Base-by-base conservation (phyloP, 306 rosid genomes). In the Abrus pulchellus region DNA sequence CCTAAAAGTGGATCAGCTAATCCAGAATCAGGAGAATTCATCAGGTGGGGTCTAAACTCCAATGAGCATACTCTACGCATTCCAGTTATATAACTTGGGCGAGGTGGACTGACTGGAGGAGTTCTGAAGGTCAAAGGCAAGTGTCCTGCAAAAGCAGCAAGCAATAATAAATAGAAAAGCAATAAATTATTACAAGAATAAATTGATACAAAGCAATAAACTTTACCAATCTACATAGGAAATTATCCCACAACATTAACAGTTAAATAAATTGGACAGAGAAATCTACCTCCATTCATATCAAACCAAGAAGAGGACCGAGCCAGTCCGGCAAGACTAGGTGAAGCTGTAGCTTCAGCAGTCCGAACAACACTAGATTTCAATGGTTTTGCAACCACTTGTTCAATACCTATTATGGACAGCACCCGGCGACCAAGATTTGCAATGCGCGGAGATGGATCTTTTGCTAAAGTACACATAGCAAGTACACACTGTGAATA, bases 61-160 rank as follows among this genome's bases (percentile, higher is more conserved):
- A 93, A 86, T 0, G 98, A 96, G 83, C 85, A 92, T 55, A 96
- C 99, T 85, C 99, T 93, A 29, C 99, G 96, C 86, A 95, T 91
- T 86, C 97, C 94, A 28, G 97, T 76, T 57, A 96, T 83, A 81
- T 90, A 92, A 84, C 85, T 93, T 69, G 93, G 81, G 73, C 97
- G 90, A 74, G 99, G 98, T 86, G 99, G 99, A 77, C 99, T 96
- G 74, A 96, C 99, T 60, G 98, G 99, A 77, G 99, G 98, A 73
- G 99, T 96, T 87, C 97, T 97, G 79, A 93, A 95, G 69, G 95
- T 87, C 60, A 92, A 85, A 54, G 99, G 92, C 83, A 89, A 79
- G 74, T 87, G 98, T 83, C 98, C 98, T 96, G 88, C 77, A 61
- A 82, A 69, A 80, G 84, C 55, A 84, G 69, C 43, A 47, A 13